Percentiles rank a stretch among this genome's conserved stretches.
phyloP scores from a whole-genome alignment of 2,329 filamentous ascomycete species.

The Purpureocillium lavendulum region DNA sequence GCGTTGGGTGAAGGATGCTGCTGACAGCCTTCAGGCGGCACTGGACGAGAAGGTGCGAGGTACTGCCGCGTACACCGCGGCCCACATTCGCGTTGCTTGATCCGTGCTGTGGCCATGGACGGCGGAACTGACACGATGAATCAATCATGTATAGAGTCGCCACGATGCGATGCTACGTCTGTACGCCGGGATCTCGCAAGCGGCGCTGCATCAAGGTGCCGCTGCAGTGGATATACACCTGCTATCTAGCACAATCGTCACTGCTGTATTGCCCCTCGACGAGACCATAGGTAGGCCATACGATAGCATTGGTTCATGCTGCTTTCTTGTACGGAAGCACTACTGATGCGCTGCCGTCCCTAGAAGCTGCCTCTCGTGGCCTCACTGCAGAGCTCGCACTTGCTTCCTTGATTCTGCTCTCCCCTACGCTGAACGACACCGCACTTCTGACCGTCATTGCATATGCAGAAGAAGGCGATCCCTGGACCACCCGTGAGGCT shows the following conservation, averaged over 20 bases:
- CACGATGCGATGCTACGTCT: constrained; percentile 5
- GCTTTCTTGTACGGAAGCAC: neutral
- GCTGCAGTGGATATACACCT: too few relatives aligned
- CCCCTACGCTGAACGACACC: constrained; percentile 6
- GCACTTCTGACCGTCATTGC: constrained; percentile 22
- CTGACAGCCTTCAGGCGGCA: too few relatives aligned
- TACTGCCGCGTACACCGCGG: too few relatives aligned
- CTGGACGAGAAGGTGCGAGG: too few relatives aligned
- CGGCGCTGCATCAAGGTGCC: too few relatives aligned
- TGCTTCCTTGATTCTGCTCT: constrained; percentile 18
- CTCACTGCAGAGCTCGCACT: constrained; percentile 16
- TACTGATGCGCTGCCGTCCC: neutral
- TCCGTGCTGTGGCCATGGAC: too few relatives aligned
- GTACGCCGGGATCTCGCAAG: neutral
- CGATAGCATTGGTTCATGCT: too few relatives aligned
- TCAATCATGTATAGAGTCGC: constrained; percentile 1
- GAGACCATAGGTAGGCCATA: too few relatives aligned
- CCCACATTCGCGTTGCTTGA: too few relatives aligned
- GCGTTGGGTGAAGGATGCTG: too few relatives aligned
- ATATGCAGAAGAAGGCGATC: constrained; percentile 19
- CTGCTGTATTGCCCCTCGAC: too few relatives aligned
- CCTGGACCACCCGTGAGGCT: constrained; percentile 29
- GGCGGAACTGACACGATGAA: neutral
- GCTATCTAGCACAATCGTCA: too few relatives aligned
- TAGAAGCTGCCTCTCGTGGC: constrained; percentile 1